Evolutionary conservation across 352 stramenopile genomes (phyloP).

Genomic region (Phytopythium kandeliae): DNA sequence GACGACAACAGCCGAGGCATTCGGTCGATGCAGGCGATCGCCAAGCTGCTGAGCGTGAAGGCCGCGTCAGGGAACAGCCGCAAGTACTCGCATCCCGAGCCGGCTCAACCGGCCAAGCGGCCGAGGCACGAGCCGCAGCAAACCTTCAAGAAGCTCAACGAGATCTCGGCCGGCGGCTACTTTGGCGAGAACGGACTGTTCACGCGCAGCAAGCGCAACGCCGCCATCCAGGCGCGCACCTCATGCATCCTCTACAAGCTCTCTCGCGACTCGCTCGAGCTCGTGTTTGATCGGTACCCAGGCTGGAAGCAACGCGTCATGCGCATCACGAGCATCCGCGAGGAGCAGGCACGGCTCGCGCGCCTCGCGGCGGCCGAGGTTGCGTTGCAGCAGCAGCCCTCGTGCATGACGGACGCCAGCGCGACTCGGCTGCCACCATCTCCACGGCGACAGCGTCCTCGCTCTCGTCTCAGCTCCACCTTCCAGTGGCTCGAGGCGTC

Average conservation of each 20-base stretch:
- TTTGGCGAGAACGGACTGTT: conserved; percentile 44
- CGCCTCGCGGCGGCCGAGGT: neutral
- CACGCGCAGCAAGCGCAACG: conserved; percentile 35
- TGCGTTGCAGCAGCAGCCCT: neutral
- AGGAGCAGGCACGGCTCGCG: conserved; percentile 6
- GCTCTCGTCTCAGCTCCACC: neutral
- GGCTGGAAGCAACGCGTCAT: conserved; percentile 48
- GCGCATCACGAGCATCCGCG: conserved; percentile 16
- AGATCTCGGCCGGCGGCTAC: conserved; percentile 35
- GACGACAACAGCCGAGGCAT: neutral
- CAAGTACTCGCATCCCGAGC: neutral
- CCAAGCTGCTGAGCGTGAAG: no score
- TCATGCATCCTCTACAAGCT: conserved; percentile 45
- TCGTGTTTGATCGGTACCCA: conserved; percentile 42
- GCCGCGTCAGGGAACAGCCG: no score
- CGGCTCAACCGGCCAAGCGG: neutral
- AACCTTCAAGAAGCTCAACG: conserved; percentile 43
- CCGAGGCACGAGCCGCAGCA: neutral
- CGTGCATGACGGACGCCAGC: neutral
- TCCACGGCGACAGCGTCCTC: neutral
- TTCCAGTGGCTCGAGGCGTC: neutral
- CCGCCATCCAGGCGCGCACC: conserved; percentile 30
- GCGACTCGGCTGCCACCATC: no score
- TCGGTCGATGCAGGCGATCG: no score
- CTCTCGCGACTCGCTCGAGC: conserved; percentile 35